Evolutionary conservation across 2,329 filamentous ascomycete species (phyloP).

Genomic region (Diaporthe eres): DNA sequence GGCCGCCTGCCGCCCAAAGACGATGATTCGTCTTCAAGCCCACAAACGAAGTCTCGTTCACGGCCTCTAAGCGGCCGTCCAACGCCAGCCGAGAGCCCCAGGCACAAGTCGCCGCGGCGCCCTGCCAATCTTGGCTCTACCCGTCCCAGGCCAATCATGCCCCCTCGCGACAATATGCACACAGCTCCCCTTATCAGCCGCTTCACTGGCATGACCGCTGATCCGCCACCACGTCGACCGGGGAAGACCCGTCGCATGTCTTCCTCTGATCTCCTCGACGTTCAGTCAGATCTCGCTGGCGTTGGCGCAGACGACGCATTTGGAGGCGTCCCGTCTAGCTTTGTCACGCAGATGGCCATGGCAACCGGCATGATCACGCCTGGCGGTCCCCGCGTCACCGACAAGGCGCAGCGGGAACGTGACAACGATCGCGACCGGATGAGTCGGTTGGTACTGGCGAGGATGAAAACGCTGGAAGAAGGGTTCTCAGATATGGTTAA

Average conservation of each 20-base stretch:
- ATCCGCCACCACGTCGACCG: conserved; percentile 57
- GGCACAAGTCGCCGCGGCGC: conserved; percentile 64
- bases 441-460: conserved; percentile 84
- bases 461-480: conserved; percentile 95
- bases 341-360: conserved; percentile 85
- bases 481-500: conserved; percentile 89
- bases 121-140: conserved; percentile 59
- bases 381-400: conserved; percentile 58
- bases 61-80: conserved; percentile 56
- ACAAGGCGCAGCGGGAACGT: conserved; percentile 48
- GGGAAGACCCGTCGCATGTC: conserved; percentile 62
- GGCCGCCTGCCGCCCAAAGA: conserved; percentile 34
- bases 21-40: conserved; percentile 60
- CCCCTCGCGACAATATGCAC: conserved; percentile 65
- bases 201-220: conserved; percentile 64
- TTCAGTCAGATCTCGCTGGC: conserved; percentile 75
- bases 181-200: conserved; percentile 65
- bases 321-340: conserved; percentile 78
- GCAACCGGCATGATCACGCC: conserved; percentile 72
- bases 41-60: conserved; percentile 48
- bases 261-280: conserved; percentile 75
- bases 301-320: conserved; percentile 72
- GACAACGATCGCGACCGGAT: conserved; percentile 74
- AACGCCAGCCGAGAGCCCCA: conserved; percentile 54
- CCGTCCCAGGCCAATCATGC: conserved; percentile 70